phyloP scores from a whole-genome alignment of 805 yeast genomes.

The Kluyveromyces nonfermentans region DNA sequence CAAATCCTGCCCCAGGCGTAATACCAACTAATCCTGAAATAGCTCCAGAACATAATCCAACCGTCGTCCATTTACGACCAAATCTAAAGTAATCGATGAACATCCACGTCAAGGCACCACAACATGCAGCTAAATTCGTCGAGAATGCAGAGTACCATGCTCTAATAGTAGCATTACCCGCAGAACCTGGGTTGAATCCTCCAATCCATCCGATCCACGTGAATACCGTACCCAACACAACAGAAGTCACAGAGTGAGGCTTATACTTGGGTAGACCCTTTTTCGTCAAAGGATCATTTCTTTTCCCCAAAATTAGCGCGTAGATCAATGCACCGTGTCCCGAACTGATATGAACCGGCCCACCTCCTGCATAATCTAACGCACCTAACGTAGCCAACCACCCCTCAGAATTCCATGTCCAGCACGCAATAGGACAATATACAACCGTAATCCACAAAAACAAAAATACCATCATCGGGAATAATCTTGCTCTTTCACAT shows the following conservation, averaged over 20 bases:
- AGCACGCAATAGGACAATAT: conserved; percentile 90
- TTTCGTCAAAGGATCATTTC: conserved; percentile 64
- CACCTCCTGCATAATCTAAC: conserved; percentile 97
- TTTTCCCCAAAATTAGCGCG: conserved; percentile 84
- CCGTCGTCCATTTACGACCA: conserved; percentile 85
- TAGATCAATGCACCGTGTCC: conserved; percentile 94
- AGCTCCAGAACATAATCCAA: conserved; percentile 90
- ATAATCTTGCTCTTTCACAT: conserved; percentile 91
- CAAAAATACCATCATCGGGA: conserved; percentile 92
- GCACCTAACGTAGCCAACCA: conserved; percentile 82
- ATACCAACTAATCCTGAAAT: conserved; percentile 91
- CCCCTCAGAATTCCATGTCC: conserved; percentile 96
- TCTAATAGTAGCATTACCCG: conserved; percentile 87
- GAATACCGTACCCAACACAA: conserved; percentile 87
- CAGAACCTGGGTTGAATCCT: conserved; percentile 97
- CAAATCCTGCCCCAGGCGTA: conserved; percentile 96
- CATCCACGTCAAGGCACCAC: conserved; percentile 94
- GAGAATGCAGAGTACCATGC: conserved; percentile 91
- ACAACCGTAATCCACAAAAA: conserved; percentile 93
- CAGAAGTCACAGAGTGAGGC: conserved; percentile 87
- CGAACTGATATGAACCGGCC: conserved; percentile 92
- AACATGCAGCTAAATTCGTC: conserved; percentile 89
- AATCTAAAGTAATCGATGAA: conserved; percentile 78
- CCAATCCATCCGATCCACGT: conserved; percentile 96
- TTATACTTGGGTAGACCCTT: conserved; percentile 76